phyloP scores from a whole-genome alignment of 257 asterid genomes.

The Cruciata laevipes region DNA sequence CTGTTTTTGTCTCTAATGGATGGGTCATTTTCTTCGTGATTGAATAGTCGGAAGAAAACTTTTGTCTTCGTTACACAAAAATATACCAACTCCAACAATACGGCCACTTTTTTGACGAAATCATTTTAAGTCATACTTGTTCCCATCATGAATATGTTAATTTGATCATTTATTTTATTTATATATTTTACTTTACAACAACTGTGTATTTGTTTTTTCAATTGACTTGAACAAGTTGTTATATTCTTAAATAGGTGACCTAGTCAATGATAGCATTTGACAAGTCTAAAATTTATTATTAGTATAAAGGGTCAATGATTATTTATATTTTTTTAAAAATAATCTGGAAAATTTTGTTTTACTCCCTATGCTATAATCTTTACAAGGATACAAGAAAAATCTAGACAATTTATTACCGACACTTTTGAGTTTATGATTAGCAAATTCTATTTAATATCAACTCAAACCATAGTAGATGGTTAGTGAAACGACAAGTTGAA shows the following conservation, averaged over 20 bases:
- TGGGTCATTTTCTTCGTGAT: constrained; percentile 13
- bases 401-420: too few species aligned
- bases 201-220: background rate
- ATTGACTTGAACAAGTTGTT: background rate
- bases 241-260: background rate
- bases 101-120: constrained; percentile 37
- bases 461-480: too few species aligned
- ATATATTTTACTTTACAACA: background rate
- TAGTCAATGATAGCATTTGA: background rate
- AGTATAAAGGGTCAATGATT: background rate
- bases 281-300: background rate
- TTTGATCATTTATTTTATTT: constrained; percentile 8
- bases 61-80: constrained; percentile 28
- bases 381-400: too few species aligned
- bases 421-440: too few species aligned
- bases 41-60: constrained; percentile 15
- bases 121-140: constrained; percentile 22
- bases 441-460: too few species aligned
- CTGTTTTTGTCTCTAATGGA: constrained; percentile 38
- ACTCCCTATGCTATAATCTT: too few species aligned
- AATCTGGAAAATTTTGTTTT: too few species aligned
- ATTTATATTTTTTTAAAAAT: too few species aligned
- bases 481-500: too few species aligned
- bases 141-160: constrained; percentile 14
- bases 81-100: constrained; percentile 51